Evolutionary conservation across 768 basidiomycete species (phyloP), one percentile per base, ranked within the genome.

Genomic region (Tylopilus rubrobrunneus): DNA sequence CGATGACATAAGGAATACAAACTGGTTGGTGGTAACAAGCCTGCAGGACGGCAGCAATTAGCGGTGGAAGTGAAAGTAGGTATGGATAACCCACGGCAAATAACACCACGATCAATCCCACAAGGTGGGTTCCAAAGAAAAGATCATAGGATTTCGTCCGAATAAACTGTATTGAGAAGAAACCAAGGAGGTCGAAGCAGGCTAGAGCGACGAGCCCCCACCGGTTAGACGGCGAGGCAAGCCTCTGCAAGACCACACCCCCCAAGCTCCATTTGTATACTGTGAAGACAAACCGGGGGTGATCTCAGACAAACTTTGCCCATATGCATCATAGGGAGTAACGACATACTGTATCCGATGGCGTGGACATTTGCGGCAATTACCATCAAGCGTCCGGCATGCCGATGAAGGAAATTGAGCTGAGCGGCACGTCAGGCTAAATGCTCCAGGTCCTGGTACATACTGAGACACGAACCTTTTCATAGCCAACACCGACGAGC

Each of bases 391-490:
- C 78, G 71, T 11, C 86, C 89, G 4, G 77, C 70, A 64, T 83
- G 85, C 21, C 90, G 83, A 68, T 92, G 89, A 11, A 91, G 67
- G 67, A 77, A 89, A 69, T 91, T 90, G 51, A 90, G 73, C 85
- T 87, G 34, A 47, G n/a, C 15, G 31, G 41, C 39, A 50, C 29
- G 12, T 58, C 33, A 48, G 45, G 14, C 23, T 17, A 23, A 4
- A 49, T 43, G 7, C 11, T 27, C 21, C 19, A 15, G 3, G 2
- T 12, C 19, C 12, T 29, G 34, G 48, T 58, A 10, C n/a, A 34
- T 23, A 15, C 42, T 47, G 8, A 45, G 48, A 45, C 12, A 56
- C 61, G 27, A 50, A 86, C 86, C 74, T 81, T 83, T 62, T 86
- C 85, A 64, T 90, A 90, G 33, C 83, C 82, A 49, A 78, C 67